Evolutionary conservation across 1,284 basidiomycete genomes (phyloP).

Genomic region (Fomitopsis schrenkii): DNA sequence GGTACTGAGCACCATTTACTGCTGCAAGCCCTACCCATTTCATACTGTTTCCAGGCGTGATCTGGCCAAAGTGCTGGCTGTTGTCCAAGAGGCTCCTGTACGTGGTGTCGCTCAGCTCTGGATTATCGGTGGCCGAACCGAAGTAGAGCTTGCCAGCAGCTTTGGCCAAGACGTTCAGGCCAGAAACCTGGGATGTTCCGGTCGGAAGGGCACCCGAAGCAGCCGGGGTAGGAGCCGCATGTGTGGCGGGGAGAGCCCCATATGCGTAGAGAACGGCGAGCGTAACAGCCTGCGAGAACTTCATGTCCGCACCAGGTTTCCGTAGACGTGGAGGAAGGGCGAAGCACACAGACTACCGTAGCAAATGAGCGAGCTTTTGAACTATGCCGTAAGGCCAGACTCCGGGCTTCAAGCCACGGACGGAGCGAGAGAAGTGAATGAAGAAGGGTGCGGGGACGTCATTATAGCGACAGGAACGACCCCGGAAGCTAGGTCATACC

Average conservation of each 20-base stretch:
- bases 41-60: constrained; percentile 53
- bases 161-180: constrained; percentile 37
- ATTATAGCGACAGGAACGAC: too few relatives aligned
- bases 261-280: not conserved
- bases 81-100: constrained; percentile 41
- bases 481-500: too few relatives aligned
- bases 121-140: constrained; percentile 57
- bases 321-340: not conserved
- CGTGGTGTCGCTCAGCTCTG: constrained; percentile 41
- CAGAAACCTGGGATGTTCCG: constrained; percentile 23
- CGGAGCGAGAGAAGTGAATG: not conserved
- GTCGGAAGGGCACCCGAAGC: constrained; percentile 13
- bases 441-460: not conserved
- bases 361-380: not conserved
- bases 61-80: constrained; percentile 41
- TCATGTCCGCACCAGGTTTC: not conserved
- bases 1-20: not conserved
- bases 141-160: constrained; percentile 53
- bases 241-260: not conserved
- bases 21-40: constrained; percentile 41
- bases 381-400: not conserved
- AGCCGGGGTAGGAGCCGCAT: not conserved
- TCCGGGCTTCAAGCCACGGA: not conserved
- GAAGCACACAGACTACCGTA: not conserved
- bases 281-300: not conserved